Evolutionary conservation across 495 filamentous ascomycete species (phyloP), one percentile per base, ranked within the genome.

Genomic region (Xylaria venustula): DNA sequence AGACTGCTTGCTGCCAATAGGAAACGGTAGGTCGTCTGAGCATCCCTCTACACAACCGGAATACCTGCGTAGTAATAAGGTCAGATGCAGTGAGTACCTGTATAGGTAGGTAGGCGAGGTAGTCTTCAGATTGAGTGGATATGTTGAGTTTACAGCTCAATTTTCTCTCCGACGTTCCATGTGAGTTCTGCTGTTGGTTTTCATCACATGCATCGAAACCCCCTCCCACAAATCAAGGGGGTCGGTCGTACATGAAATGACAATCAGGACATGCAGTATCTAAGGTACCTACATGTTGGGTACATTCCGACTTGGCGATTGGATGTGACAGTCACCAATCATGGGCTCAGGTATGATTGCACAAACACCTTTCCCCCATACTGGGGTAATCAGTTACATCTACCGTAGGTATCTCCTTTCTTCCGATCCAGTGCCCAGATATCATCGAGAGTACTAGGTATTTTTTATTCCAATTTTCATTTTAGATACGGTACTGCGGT

Each of bases 1-100:
- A n/a, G n/a, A n/a, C n/a, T n/a, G n/a, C n/a, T n/a, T n/a, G 36
- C 51, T 40, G n/a, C 51, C 51, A 54, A 54, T 54, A 11, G 51
- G 1, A 19, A 15, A n/a, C n/a, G n/a, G n/a, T n/a, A n/a, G n/a
- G n/a, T n/a, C n/a, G n/a, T n/a, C n/a, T n/a, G n/a, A n/a, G n/a
- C n/a, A n/a, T n/a, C n/a, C n/a, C n/a, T n/a, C n/a, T n/a, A n/a
- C n/a, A n/a, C n/a, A n/a, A n/a, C n/a, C n/a, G n/a, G n/a, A n/a
- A n/a, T n/a, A 40, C 37, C 14, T 40, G 3, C 37, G 14, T 15
- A 12, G 14, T 40, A 40, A 5, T 40, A 40, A n/a, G n/a, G n/a
- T 40, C 37, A 40, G 37, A 40, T 40, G 37, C 37, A 15, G 37
- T 40, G 6, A 40, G 14, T 12, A 40, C 6, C 6, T 40, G 14